These are phyloP conservation scores for Phytopythium mirpurense DNA, from an alignment of 352 stramenopile species.

Conservation along the genomic window DNA sequence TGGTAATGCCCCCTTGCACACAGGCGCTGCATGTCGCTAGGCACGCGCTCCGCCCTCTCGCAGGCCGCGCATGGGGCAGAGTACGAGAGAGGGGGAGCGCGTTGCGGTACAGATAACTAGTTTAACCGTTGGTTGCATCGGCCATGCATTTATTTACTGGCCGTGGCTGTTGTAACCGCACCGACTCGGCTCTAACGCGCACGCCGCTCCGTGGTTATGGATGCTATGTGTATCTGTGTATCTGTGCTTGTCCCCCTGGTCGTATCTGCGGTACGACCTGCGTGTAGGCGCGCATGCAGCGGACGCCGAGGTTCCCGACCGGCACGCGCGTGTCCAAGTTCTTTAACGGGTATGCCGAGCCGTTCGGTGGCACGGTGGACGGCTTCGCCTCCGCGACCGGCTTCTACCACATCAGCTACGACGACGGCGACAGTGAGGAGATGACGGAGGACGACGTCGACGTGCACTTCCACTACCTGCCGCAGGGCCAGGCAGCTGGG, in stretches of 20 bases:
- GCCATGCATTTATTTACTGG: not conserved
- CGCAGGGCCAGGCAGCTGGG: slow-evolving; percentile 2
- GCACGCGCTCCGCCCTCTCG: too few relatives aligned
- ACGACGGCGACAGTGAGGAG: slow-evolving; percentile 76
- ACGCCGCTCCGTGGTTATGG: too few relatives aligned
- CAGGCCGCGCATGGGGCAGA: too few relatives aligned
- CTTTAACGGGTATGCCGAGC: slow-evolving; percentile 53
- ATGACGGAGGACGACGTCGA: slow-evolving; percentile 76
- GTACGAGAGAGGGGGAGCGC: too few relatives aligned
- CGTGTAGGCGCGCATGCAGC: slow-evolving; percentile 34
- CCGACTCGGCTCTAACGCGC: too few relatives aligned
- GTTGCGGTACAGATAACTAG: not conserved
- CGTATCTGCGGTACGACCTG: not conserved
- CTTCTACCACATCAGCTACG: slow-evolving; percentile 76
- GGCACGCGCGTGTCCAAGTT: slow-evolving; percentile 66
- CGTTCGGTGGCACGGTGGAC: slow-evolving; percentile 62
- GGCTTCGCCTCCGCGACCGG: slow-evolving; percentile 34
- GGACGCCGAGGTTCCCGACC: slow-evolving; percentile 49
- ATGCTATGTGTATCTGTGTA: not conserved
- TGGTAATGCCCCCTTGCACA: too few relatives aligned
- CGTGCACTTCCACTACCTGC: slow-evolving; percentile 23
- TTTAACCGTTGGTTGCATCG: not conserved
- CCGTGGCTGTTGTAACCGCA: too few relatives aligned
- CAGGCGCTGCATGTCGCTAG: too few relatives aligned
- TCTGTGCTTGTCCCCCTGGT: too few relatives aligned